phyloP scores from a whole-genome alignment of 306 rosid species.

The Mucuna pruriens region DNA sequence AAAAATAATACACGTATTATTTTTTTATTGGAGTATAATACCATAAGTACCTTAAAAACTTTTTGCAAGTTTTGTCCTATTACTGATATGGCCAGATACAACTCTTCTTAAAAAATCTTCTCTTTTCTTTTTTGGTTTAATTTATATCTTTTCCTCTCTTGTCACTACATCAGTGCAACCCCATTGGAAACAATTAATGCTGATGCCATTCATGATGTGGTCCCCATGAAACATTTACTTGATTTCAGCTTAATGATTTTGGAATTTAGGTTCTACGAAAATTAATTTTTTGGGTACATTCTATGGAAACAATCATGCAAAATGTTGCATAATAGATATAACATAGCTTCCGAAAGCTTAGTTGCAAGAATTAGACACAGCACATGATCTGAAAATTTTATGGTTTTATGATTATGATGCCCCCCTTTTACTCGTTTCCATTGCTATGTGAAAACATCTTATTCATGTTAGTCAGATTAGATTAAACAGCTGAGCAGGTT shows the following conservation, averaged over 20 bases:
- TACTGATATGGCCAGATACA: slow-evolving; percentile 23
- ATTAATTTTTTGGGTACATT: not conserved
- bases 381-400: slow-evolving; percentile 2
- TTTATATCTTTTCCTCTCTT: slow-evolving; percentile 36
- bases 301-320: slow-evolving; percentile 26
- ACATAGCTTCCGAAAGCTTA: slow-evolving; percentile 34
- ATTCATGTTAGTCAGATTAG: not conserved
- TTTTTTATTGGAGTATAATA: not conserved
- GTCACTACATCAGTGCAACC: slow-evolving; percentile 43
- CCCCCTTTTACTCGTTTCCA: not conserved
- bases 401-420: slow-evolving; percentile 19
- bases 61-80: slow-evolving; percentile 8
- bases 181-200: slow-evolving; percentile 45
- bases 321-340: not conserved
- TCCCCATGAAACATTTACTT: slow-evolving; percentile 39
- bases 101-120: slow-evolving; percentile 27
- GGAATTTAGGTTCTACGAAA: not conserved
- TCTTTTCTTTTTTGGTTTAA: not conserved
- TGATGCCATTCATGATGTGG: slow-evolving; percentile 48
- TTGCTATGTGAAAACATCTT: not conserved
- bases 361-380: not conserved
- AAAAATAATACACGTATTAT: not conserved
- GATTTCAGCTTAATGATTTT: slow-evolving; percentile 31
- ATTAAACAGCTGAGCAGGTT: not conserved
- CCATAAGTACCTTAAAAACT: not conserved